Conservation (phyloP, 2,329 filamentous ascomycete genomes). For the Biscogniauxia sp. region DNA sequence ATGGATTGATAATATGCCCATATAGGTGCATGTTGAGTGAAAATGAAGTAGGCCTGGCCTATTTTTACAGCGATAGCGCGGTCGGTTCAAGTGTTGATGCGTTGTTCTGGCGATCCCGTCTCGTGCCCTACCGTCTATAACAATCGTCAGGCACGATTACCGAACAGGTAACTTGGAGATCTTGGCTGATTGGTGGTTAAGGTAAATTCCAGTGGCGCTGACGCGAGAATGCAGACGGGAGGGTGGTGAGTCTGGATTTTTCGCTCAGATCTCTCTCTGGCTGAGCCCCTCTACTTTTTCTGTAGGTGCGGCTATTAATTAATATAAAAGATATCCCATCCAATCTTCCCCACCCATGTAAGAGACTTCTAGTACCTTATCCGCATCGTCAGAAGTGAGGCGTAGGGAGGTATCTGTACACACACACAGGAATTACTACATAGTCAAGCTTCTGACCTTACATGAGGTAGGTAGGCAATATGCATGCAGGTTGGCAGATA, state of each 20-base stretch:
- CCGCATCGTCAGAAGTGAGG: not conserved
- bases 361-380: not conserved
- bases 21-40: conserved; percentile 9
- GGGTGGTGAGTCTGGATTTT: not conserved
- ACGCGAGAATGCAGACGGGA: not conserved
- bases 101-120: conserved; percentile 1
- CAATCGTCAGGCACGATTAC: conserved; percentile 20
- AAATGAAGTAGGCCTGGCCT: not conserved
- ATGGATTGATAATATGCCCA: not conserved
- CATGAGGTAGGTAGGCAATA: not conserved
- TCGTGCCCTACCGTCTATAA: not conserved
- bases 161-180: not conserved
- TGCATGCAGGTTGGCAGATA: not conserved
- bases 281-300: not conserved
- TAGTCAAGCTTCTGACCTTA: not conserved
- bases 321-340: no score
- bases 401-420: not conserved
- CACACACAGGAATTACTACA: not conserved
- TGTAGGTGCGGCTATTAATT: no score
- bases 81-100: not conserved
- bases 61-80: not conserved
- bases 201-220: conserved; percentile 3
- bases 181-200: conserved; percentile 1
- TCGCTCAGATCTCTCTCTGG: not conserved
- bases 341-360: not conserved